Conservation (phyloP, 2,329 filamentous ascomycete species). For the Lachnellula occidentalis region DNA sequence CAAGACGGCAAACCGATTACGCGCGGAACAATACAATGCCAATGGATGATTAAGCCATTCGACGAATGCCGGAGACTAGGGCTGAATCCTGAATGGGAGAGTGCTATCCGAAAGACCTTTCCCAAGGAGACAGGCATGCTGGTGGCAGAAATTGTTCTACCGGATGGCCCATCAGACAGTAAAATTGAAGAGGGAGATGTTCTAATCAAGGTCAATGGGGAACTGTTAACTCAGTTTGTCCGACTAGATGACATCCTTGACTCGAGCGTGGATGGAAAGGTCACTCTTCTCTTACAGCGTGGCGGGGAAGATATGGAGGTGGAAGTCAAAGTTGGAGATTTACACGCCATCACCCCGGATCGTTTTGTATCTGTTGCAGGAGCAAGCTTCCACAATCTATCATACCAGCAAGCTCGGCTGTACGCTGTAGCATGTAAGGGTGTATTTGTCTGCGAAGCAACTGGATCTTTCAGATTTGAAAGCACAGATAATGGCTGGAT, state of each 20-base stretch:
- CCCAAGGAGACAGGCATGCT: constrained; percentile 96
- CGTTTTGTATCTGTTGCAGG: constrained; percentile 92
- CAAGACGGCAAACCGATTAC: constrained; percentile 69
- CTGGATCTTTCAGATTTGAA: constrained; percentile 92
- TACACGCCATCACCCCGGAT: constrained; percentile 93
- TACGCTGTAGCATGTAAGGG: constrained; percentile 90
- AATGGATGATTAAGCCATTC: constrained; percentile 95
- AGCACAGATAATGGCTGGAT: constrained; percentile 89
- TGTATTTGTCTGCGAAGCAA: constrained; percentile 91
- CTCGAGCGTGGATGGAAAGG: constrained; percentile 71
- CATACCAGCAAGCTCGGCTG: constrained; percentile 94
- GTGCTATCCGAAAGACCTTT: constrained; percentile 73
- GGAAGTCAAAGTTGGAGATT: constrained; percentile 76
- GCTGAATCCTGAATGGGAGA: constrained; percentile 79
- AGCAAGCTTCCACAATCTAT: constrained; percentile 90
- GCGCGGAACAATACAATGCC: constrained; percentile 96
- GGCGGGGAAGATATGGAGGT: constrained; percentile 85
- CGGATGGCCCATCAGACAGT: constrained; percentile 77
- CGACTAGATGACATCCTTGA: constrained; percentile 88
- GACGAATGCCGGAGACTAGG: constrained; percentile 92
- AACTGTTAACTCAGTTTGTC: constrained; percentile 89
- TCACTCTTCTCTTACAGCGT: constrained; percentile 78
- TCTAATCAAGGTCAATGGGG: constrained; percentile 85
- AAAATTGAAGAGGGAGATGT: constrained; percentile 95
- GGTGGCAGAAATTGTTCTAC: constrained; percentile 90